A percentile compares a stretch with the other conserved stretches of the same genome.
Conservation (phyloP, 2,329 filamentous ascomycete species). For the Neospermospora avenae region DNA sequence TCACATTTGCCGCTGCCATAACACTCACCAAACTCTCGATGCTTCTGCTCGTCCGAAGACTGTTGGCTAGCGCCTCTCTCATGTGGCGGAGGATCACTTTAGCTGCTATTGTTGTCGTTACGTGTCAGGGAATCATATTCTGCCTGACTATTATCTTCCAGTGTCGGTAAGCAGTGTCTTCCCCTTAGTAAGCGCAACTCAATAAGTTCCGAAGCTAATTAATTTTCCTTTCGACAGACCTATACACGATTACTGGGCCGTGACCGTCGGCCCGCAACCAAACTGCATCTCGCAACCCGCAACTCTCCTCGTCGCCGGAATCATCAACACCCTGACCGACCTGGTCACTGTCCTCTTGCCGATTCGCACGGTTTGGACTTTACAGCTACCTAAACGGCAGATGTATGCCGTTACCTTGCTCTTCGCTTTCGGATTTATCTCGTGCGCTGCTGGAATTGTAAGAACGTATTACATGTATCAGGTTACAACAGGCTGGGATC, state of each 20-base stretch:
- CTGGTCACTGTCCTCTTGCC: slow-evolving; percentile 52
- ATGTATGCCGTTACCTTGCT: slow-evolving; percentile 45
- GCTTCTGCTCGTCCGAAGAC: slow-evolving; percentile 33
- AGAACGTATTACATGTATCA: slow-evolving; percentile 39
- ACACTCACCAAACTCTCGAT: slow-evolving; percentile 40
- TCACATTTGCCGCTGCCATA: slow-evolving; percentile 38
- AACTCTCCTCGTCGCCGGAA: slow-evolving; percentile 52
- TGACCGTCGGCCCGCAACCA: slow-evolving; percentile 33
- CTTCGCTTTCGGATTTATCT: slow-evolving; percentile 49
- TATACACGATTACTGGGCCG: slow-evolving; percentile 39
- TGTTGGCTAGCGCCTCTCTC: slow-evolving; percentile 21
- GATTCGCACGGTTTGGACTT: slow-evolving; percentile 43
- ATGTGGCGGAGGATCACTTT: slow-evolving; percentile 28
- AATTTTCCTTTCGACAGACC: slow-evolving; percentile 28
- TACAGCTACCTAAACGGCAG: slow-evolving; percentile 47
- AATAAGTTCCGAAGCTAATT: neutral
- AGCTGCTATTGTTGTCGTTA: slow-evolving; percentile 21
- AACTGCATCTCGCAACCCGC: slow-evolving; percentile 48
- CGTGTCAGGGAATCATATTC: slow-evolving; percentile 26
- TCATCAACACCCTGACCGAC: slow-evolving; percentile 59
- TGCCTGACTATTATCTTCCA: slow-evolving; percentile 28
- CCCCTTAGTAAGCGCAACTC: neutral
- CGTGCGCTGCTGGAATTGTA: slow-evolving; percentile 39
- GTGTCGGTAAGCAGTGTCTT: slow-evolving; percentile 21
- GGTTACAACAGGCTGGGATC: slow-evolving; percentile 34